phyloP scores from a whole-genome alignment of 352 stramenopile genomes.

The Phytophthora ramorum region DNA sequence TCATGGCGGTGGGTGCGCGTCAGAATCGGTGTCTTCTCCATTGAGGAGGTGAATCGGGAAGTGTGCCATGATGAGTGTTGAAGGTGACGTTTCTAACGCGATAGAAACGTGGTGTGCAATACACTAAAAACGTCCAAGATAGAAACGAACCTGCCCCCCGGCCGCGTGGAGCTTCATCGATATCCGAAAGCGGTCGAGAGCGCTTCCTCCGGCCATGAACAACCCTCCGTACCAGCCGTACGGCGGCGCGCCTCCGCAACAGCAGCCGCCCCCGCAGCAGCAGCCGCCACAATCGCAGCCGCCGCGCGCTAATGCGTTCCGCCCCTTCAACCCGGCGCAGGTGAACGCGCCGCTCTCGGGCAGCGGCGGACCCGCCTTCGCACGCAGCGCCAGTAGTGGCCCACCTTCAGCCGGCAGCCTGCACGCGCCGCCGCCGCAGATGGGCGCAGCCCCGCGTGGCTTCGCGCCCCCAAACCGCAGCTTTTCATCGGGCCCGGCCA shows the following conservation, averaged over 20 bases:
- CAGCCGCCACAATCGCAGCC: constrained; percentile 39
- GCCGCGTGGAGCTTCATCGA: constrained; percentile 35
- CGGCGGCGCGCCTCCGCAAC: constrained; percentile 34
- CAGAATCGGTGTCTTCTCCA: constrained; percentile 37
- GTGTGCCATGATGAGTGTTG: constrained; percentile 13
- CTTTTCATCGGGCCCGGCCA: constrained; percentile 41
- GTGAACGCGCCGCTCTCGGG: constrained; percentile 47
- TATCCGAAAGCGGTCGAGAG: constrained; percentile 31
- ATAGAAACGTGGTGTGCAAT: not conserved
- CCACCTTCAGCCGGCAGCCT: constrained; percentile 29
- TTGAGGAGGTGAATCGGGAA: not conserved
- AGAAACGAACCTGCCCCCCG: not conserved
- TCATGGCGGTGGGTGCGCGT: not conserved
- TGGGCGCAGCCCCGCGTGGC: constrained; percentile 27
- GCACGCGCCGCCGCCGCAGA: constrained; percentile 31
- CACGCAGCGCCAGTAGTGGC: constrained; percentile 25
- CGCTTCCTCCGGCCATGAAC: constrained; percentile 33
- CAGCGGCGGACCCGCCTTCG: constrained; percentile 29
- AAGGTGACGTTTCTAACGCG: constrained; percentile 4
- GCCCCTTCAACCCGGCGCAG: constrained; percentile 72
- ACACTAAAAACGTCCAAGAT: not conserved
- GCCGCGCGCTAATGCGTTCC: constrained; percentile 53
- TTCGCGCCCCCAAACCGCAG: constrained; percentile 38
- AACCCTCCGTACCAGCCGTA: constrained; percentile 66
- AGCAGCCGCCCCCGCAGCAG: constrained; percentile 45